Evolutionary conservation across 495 filamentous ascomycete species (phyloP), one percentile per base, ranked within the genome.

Genomic region (Penicillium roqueforti): DNA sequence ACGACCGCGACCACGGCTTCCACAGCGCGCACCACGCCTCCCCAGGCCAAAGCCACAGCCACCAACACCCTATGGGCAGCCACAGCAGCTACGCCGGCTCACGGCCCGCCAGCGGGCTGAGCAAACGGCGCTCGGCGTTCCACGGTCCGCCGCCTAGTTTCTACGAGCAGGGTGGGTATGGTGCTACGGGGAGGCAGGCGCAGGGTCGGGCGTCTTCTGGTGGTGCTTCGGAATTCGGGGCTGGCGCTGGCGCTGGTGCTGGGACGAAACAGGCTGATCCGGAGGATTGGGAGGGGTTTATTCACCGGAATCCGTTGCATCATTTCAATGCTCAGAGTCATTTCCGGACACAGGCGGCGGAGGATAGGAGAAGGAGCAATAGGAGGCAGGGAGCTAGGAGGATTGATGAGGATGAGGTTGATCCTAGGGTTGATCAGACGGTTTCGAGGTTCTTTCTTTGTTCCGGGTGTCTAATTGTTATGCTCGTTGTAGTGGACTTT

Each of bases 61-160:
- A 73, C 55, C 67, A 42, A 37, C 61, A 70, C 39, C 53, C 53
- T 19, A 74, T 80, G 61, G 77, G 74, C 56, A 74, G 66, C 48
- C 50, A 70, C 46, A 71, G 70, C 14, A 60, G 55, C 20, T 78
- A 76, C 28, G 74, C 83, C 4, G 88, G 89, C 11, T 88, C 87
- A 0, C 78, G 90, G 2, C 86, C 89, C 0, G 80, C 90, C 0
- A 88, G 83, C 23, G 93, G 95, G 1, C 74, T 98, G 5, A 90
- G 85, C 64, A 78, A 87, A 39, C 80, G 93, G 13, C 78, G 89
- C 0, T 77, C 83, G 0, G 74, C 85, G 2, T 95, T 92, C 70
- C 80, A 77, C 1, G 93, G 93, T 0, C 92, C 93, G 8, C 92
- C 93, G 51, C 92, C 93, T 0, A 87, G 82, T 56, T 98, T 97